phyloP scores from a whole-genome alignment of 2,329 filamentous ascomycete species.

The Exophiala oligosperma region DNA sequence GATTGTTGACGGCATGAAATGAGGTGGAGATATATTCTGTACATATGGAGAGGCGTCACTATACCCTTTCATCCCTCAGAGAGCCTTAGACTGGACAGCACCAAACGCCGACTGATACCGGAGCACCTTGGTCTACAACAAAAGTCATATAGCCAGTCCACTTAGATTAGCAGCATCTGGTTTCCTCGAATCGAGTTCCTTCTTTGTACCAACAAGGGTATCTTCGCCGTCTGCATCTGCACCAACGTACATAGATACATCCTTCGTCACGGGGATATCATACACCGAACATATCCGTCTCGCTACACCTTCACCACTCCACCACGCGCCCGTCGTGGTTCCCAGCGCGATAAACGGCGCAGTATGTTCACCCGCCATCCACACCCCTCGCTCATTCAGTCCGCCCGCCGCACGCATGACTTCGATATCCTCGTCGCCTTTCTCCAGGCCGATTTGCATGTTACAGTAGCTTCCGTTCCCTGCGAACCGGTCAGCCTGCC shows the following conservation, averaged over 20 bases:
- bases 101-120: too few species aligned
- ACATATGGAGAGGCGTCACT: too few species aligned
- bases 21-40: too few species aligned
- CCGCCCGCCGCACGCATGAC: slow-evolving; percentile 53
- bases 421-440: slow-evolving; percentile 72
- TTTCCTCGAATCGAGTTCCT: slow-evolving; percentile 7
- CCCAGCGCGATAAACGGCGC: slow-evolving; percentile 86
- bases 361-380: slow-evolving; percentile 89
- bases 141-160: slow-evolving; percentile 15
- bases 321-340: slow-evolving; percentile 87
- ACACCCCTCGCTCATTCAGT: slow-evolving; percentile 57
- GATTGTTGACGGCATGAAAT: too few species aligned
- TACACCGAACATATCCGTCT: slow-evolving; percentile 45
- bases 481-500: slow-evolving; percentile 75
- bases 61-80: neutral
- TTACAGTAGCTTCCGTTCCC: slow-evolving; percentile 83
- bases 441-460: slow-evolving; percentile 73
- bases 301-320: slow-evolving; percentile 80
- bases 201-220: neutral
- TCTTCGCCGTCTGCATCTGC: neutral
- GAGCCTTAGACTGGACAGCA: too few species aligned
- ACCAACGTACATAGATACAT: neutral
- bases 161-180: slow-evolving; percentile 18
- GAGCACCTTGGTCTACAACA: too few species aligned
- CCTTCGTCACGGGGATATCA: slow-evolving; percentile 11